Evolutionary conservation across 106 monocot genomes (phyloP).

Genomic region (Vanilla planifolia): DNA sequence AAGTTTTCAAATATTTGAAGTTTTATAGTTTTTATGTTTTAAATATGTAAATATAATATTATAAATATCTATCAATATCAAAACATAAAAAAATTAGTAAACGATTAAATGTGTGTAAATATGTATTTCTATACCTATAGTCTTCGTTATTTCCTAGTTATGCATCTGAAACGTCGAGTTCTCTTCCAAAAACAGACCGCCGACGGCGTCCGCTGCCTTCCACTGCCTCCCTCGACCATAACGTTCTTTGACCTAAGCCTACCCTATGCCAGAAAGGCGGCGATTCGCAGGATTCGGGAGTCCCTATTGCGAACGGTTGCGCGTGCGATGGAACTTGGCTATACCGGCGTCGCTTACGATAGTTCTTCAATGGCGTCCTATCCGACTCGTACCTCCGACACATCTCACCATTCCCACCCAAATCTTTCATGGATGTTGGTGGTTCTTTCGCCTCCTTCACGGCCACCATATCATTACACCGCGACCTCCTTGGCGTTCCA

Average conservation of each 20-base stretch:
- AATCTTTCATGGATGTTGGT: slow-evolving; percentile 38
- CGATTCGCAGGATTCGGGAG: slow-evolving; percentile 11
- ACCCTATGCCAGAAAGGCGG: slow-evolving; percentile 37
- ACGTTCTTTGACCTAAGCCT: slow-evolving; percentile 79
- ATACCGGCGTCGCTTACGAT: slow-evolving; percentile 73
- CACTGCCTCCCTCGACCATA: slow-evolving; percentile 31
- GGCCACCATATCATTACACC: slow-evolving; percentile 25
- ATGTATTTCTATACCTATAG: too few relatives aligned
- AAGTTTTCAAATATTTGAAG: too few relatives aligned
- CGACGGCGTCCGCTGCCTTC: neutral
- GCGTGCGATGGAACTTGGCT: slow-evolving; percentile 68
- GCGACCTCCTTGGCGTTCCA: slow-evolving; percentile 32
- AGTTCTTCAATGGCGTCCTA: slow-evolving; percentile 49
- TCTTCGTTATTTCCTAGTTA: too few relatives aligned
- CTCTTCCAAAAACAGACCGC: too few relatives aligned
- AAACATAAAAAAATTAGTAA: too few relatives aligned
- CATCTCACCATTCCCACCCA: slow-evolving; percentile 37
- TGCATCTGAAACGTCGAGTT: too few relatives aligned
- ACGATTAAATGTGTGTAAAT: too few relatives aligned
- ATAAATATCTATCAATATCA: too few relatives aligned
- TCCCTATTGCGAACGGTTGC: slow-evolving; percentile 38
- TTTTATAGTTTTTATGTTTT: too few relatives aligned
- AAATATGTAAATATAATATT: too few relatives aligned
- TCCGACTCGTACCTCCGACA: slow-evolving; percentile 57
- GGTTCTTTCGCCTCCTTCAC: slow-evolving; percentile 31